Conservation (phyloP, 2,329 filamentous ascomycete genomes). For the Lasiodiplodia theobromae region DNA sequence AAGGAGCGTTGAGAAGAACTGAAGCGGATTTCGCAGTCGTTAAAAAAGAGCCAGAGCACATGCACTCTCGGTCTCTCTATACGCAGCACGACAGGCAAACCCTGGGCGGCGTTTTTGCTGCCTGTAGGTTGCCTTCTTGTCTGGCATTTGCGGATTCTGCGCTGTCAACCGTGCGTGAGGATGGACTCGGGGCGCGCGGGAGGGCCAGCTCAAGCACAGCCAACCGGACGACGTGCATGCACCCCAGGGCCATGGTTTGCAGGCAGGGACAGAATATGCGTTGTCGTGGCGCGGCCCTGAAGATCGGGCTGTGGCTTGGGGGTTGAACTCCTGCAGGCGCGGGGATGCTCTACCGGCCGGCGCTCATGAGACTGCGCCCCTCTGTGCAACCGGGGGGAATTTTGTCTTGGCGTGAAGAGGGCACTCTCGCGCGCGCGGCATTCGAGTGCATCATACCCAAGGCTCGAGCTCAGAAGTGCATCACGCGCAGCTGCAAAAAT, state of each 20-base stretch:
- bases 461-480: not conserved
- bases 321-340: slow-evolving; percentile 5
- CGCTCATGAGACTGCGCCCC: slow-evolving; percentile 6
- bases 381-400: slow-evolving; percentile 1
- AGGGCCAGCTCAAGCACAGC: not conserved
- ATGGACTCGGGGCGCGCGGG: slow-evolving; percentile 7
- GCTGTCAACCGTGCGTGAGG: slow-evolving; percentile 3
- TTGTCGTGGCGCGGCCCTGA: slow-evolving; percentile 7
- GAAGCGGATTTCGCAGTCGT: slow-evolving; percentile 5
- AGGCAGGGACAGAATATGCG: slow-evolving; percentile 1
- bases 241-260: not conserved
- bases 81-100: not conserved
- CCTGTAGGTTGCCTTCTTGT: slow-evolving; percentile 5
- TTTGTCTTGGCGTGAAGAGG: not conserved
- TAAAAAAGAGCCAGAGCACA: not conserved
- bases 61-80: not conserved
- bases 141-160: slow-evolving; percentile 2
- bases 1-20: slow-evolving; percentile 18
- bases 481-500: not conserved
- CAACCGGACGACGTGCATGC: not conserved
- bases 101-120: slow-evolving; percentile 8
- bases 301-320: slow-evolving; percentile 4
- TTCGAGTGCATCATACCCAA: not conserved
- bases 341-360: not conserved
- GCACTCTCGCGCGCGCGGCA: not conserved